Evolutionary conservation across 352 stramenopile species (phyloP).

Genomic region (Phytophthora meadii): DNA sequence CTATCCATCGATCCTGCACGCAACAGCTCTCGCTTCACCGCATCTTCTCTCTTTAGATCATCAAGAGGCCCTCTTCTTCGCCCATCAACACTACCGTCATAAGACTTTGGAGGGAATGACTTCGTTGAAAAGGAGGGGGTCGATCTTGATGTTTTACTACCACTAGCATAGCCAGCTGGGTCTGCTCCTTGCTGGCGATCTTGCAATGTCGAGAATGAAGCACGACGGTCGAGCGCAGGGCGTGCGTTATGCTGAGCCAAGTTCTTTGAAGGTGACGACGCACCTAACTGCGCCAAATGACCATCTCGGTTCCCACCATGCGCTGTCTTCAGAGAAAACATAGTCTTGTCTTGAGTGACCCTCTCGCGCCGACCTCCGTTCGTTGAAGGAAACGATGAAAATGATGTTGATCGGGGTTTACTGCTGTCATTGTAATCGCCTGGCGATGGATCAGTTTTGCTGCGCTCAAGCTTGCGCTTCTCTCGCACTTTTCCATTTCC

Average conservation of each 20-base stretch:
- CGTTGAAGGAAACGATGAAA: conserved; percentile 34
- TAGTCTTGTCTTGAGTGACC: conserved; percentile 9
- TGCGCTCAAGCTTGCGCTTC: conserved; percentile 36
- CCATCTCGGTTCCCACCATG: conserved; percentile 30
- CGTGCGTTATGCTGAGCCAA: conserved; percentile 23
- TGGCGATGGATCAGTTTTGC: conserved; percentile 21
- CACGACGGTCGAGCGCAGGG: conserved; percentile 53
- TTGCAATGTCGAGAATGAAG: conserved; percentile 45
- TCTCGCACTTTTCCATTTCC: conserved; percentile 16
- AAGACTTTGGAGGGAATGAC: conserved; percentile 18
- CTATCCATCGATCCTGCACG: conserved; percentile 34
- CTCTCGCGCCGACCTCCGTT: conserved; percentile 14
- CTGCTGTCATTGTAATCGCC: conserved; percentile 13
- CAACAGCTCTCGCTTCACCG: conserved; percentile 30
- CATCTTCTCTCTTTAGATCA: conserved; percentile 32
- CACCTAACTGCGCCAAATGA: conserved; percentile 21
- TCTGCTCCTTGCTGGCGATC: conserved; percentile 22
- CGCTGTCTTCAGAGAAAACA: conserved; percentile 2
- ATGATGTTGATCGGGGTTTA: conserved; percentile 51
- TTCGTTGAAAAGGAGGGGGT: conserved; percentile 14
- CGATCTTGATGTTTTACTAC: conserved; percentile 22
- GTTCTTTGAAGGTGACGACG: conserved; percentile 23
- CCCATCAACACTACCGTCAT: conserved; percentile 15
- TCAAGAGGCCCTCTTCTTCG: conserved; percentile 27
- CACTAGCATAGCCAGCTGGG: conserved; percentile 20